These are phyloP conservation scores for Candida tetrigidarum DNA, from an alignment of 1,139 yeast species.

Conservation along the genomic window DNA sequence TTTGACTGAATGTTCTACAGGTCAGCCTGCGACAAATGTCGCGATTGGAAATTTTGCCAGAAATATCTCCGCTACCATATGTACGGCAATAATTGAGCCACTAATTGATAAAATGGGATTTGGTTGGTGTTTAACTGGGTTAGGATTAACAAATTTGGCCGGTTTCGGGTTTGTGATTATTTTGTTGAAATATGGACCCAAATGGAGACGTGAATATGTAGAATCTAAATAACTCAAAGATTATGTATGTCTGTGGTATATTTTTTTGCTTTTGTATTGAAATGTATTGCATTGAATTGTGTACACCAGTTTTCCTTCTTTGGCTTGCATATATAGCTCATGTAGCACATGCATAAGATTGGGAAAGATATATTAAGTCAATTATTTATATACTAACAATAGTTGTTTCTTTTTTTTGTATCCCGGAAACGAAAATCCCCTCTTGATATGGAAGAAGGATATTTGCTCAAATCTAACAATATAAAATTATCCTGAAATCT, in stretches of 20 bases:
- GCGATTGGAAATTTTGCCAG: conserved; percentile 61
- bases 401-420: neutral
- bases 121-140: conserved; percentile 65
- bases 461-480: conserved; percentile 2
- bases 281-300: neutral
- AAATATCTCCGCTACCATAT: conserved; percentile 59
- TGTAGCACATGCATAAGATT: neutral
- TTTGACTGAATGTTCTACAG: conserved; percentile 54
- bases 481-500: neutral
- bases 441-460: neutral
- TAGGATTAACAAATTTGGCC: conserved; percentile 46
- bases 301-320: neutral
- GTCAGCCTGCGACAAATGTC: conserved; percentile 58
- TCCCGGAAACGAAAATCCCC: neutral
- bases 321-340: neutral
- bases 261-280: neutral
- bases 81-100: conserved; percentile 50
- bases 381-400: neutral
- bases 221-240: neutral
- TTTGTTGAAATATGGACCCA: conserved; percentile 29
- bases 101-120: conserved; percentile 49
- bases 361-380: neutral
- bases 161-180: conserved; percentile 31
- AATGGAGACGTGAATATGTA: conserved; percentile 27
- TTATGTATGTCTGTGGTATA: too few relatives aligned